phyloP scores from a whole-genome alignment of 495 filamentous ascomycete species.

The Pseudomonodictys pantanalensis region DNA sequence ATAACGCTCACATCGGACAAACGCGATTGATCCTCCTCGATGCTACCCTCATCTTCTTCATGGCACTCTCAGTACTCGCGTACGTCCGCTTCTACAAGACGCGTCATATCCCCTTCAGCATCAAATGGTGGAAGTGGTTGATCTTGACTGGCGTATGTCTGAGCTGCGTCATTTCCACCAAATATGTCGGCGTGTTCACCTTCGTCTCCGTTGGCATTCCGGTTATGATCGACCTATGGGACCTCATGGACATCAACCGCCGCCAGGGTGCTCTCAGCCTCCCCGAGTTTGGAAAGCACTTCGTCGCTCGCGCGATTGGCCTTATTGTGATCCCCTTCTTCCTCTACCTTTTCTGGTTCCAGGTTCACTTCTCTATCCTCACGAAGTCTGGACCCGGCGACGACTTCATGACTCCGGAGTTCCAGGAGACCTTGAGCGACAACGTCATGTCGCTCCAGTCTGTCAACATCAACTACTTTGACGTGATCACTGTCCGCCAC shows the following conservation, averaged over 20 bases:
- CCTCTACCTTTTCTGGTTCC: constrained; percentile 99
- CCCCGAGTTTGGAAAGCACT: constrained; percentile 81
- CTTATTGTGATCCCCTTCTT: constrained; percentile 90
- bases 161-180: constrained; percentile 97
- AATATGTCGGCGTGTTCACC: constrained; percentile 95
- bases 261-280: constrained; percentile 73
- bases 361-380: constrained; percentile 93
- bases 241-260: constrained; percentile 82
- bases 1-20: constrained; percentile 98
- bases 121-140: constrained; percentile 99
- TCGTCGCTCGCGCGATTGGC: constrained; percentile 75
- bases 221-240: constrained; percentile 92
- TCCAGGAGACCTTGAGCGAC: constrained; percentile 94
- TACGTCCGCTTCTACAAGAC: constrained; percentile 99
- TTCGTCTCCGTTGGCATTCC: constrained; percentile 96
- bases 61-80: constrained; percentile 88
- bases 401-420: constrained; percentile 97
- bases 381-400: constrained; percentile 88
- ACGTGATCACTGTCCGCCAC: constrained; percentile 81
- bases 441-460: constrained; percentile 87
- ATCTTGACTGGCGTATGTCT: constrained; percentile 89
- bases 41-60: constrained; percentile 87
- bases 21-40: constrained; percentile 94
- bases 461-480: constrained; percentile 82
- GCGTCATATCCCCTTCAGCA: constrained; percentile 79